Conservation (phyloP, 352 stramenopile species). For the Phytophthora pisi region DNA sequence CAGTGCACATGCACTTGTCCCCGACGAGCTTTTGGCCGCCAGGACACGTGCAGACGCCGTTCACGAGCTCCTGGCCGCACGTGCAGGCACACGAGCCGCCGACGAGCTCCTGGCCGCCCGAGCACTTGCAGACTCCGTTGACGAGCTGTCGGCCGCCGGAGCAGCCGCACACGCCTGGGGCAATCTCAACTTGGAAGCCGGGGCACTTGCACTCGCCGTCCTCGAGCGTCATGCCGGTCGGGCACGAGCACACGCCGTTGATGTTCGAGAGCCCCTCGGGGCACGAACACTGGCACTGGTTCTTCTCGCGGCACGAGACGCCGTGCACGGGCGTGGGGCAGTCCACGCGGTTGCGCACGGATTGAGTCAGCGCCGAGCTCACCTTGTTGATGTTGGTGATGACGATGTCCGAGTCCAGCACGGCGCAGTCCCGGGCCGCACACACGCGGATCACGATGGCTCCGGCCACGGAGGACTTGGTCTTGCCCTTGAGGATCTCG, state of each 20-base stretch:
- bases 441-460: conserved; percentile 6
- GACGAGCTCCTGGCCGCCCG: background rate
- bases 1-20: background rate
- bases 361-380: background rate
- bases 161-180: background rate
- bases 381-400: background rate
- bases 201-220: background rate
- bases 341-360: conserved; percentile 4
- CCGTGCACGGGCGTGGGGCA: conserved; percentile 11
- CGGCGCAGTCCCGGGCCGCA: background rate
- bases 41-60: conserved; percentile 2
- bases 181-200: background rate
- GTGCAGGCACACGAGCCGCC: conserved; percentile 2
- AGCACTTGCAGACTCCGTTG: background rate
- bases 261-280: background rate
- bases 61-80: conserved; percentile 1
- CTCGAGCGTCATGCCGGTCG: background rate
- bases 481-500: conserved; percentile 7
- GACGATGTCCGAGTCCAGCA: conserved; percentile 11
- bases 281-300: conserved; percentile 3
- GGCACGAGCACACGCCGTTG: conserved; percentile 4
- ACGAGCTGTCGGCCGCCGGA: background rate
- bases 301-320: background rate
- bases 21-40: conserved; percentile 1
- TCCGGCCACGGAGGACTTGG: background rate